Base-by-base conservation (phyloP, 2,329 filamentous ascomycete species). In the Apiospora pterosperma region DNA sequence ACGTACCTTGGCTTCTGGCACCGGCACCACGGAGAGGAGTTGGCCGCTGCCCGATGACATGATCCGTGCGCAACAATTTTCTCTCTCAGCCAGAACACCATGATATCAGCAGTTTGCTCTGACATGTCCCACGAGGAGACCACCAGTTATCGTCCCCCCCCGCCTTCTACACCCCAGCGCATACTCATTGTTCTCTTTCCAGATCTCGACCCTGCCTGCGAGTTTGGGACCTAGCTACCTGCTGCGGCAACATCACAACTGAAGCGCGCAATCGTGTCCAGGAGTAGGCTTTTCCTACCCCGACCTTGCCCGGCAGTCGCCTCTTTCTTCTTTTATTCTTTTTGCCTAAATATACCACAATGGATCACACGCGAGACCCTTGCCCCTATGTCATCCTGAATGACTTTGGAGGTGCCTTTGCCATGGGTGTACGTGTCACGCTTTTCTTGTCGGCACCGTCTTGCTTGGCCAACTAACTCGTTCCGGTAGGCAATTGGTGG, bases 331-430 rank as follows among this genome's bases (percentile, higher is more conserved):
- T 34, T 16, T 5, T 16, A 6, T 14, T 25, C 23, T 2, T 10
- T 5, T 19, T 55, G 5, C 28, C 7, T 12, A 11, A n/a, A 4
- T 12, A n/a, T 14, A 21, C 5, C 61, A 31, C 44, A 64, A 96
- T 97, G 91, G 95, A 99, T 88, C 96, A 98, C 85, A 91, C 92
- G 69, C 88, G 96, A 82, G 96, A 98, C 81, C 96, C 96, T 68
- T 98, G 96, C 81, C 96, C 96, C 64, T 98, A 91, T 90, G 94
- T 98, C 75, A 92, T 96, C 70, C 86, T 98, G 71, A 97, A 94
- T 81, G 96, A 99, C 82, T 98, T 98, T 77, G 96, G 96, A 68
- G 96, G 96, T 81, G 96, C 95, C 65, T 97, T 98, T 75, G 90
- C 88, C 76, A 98, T 97, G 95, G 95, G 95, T 73, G 93, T 59